These are phyloP conservation scores for Cladosporium sp. DNA, from an alignment of 2,329 filamentous ascomycete genomes.

Conservation along the genomic window DNA sequence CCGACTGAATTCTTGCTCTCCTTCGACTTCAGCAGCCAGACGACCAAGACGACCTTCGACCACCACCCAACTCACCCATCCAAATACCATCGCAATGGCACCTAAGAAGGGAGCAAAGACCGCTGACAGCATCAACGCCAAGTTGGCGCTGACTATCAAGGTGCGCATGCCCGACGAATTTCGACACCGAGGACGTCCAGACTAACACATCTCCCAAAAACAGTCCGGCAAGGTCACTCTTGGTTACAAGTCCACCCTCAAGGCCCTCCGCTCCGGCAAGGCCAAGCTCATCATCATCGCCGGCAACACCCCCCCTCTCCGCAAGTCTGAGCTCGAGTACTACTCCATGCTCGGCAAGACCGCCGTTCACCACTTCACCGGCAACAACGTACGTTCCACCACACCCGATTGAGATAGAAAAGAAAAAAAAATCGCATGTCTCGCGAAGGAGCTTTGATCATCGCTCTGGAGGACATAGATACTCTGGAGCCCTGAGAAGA, in stretches of 20 bases:
- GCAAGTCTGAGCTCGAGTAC: constrained; percentile 93
- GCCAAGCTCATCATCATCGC: constrained; percentile 96
- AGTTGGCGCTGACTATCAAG: constrained; percentile 56
- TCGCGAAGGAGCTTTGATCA: constrained; percentile 39
- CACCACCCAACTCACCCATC: constrained; percentile 16
- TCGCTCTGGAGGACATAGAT: constrained; percentile 40
- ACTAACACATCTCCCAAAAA: constrained; percentile 31
- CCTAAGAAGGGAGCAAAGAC: constrained; percentile 86
- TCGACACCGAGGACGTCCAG: constrained; percentile 10
- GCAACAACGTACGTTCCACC: constrained; percentile 88
- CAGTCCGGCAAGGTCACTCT: constrained; percentile 69
- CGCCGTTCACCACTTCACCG: constrained; percentile 94
- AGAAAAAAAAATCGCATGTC: constrained; percentile 27
- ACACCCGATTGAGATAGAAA: constrained; percentile 11
- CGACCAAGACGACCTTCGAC: constrained; percentile 23
- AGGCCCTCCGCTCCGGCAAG: constrained; percentile 91
- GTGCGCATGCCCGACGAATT: constrained; percentile 27
- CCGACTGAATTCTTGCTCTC: not conserved
- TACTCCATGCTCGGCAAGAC: constrained; percentile 92
- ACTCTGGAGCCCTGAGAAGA: constrained; percentile 79
- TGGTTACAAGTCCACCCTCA: constrained; percentile 87
- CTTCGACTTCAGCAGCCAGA: constrained; percentile 17
- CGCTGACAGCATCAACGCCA: constrained; percentile 75
- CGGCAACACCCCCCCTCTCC: constrained; percentile 95
- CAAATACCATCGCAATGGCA: constrained; percentile 57